Conservation (phyloP, 139 green algal species). For the Chlorella vulgaris region DNA sequence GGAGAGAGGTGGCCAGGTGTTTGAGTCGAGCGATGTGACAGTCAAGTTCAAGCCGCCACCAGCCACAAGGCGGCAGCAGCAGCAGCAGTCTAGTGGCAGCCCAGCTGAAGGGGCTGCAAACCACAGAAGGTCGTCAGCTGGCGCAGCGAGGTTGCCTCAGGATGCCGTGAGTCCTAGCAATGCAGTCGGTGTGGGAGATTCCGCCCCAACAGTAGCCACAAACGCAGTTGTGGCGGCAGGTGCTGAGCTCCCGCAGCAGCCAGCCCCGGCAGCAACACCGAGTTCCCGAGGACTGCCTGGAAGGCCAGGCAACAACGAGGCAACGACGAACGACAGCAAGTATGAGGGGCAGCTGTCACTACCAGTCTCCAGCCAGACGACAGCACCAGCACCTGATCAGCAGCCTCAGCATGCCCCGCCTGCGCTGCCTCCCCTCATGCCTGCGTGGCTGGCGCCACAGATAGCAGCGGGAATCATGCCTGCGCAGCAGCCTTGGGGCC, state of each 20-base stretch:
- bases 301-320: neutral
- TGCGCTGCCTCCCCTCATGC: too few species aligned
- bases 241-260: too few species aligned
- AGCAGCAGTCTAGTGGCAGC: neutral
- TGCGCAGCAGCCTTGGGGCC: neutral
- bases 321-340: too few species aligned
- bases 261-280: neutral
- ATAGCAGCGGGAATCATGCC: too few species aligned
- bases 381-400: neutral
- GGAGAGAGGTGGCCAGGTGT: neutral
- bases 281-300: neutral
- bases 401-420: neutral
- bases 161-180: too few species aligned
- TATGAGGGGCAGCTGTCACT: too few species aligned
- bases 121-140: neutral
- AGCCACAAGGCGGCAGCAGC: neutral
- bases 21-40: constrained; percentile 8
- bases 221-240: too few species aligned
- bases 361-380: neutral
- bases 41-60: constrained; percentile 41
- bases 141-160: too few species aligned
- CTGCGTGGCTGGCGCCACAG: too few species aligned
- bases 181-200: too few species aligned
- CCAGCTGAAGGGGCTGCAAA: neutral
- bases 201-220: too few species aligned